Base-by-base conservation (phyloP, 352 stramenopile genomes). In the Globisporangium echinulatum region DNA sequence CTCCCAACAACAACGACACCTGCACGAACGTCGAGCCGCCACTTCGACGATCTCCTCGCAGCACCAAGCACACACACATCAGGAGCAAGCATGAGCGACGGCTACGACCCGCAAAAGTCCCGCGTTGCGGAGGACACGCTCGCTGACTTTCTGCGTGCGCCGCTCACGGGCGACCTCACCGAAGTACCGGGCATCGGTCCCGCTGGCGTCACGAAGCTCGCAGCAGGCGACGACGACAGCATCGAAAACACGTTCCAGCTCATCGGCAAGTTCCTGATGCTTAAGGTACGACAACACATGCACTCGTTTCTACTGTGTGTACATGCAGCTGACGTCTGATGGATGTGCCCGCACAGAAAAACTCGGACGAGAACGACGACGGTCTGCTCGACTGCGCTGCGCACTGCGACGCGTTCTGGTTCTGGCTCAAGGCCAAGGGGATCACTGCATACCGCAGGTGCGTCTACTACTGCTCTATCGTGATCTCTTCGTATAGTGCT, bases 211-310 rank as follows among this genome's bases (percentile, higher is more conserved):
- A 75, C 82, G 40, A 97, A 96, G 66, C 79, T 99, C 17, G 74
- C 75, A 0, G 75, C 78, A 0, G 71, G 77, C 19, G 89, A 97
- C 13, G 84, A 96, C 17, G 92, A 98, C 39, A 72, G 79, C 49
- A 79, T 99, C 52, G 94, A 87, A 42, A 99, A 98, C 83, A 98
- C 96, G n/a, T 99, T 97, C 79, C 94, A 98, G 71, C 84, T 99
- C 39, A 97, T 99, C 66, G 96, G 94, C 71, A 98, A 99, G 67
- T 92, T 93, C 61, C 70, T 93, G 42, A 73, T 92, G 75, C 79
- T 94, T 43, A 93, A 93, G 78, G 80, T 90, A 54, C 49, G 75
- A 52, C 25, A 9, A 0, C 44, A 1, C 25, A 25, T 25, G 25
- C 25, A 25, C 25, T 25, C 25, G 25, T 25, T 25, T 25, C 25